phyloP scores from a whole-genome alignment of 176 grass and related monocot species.

The Lolium multiflorum region DNA sequence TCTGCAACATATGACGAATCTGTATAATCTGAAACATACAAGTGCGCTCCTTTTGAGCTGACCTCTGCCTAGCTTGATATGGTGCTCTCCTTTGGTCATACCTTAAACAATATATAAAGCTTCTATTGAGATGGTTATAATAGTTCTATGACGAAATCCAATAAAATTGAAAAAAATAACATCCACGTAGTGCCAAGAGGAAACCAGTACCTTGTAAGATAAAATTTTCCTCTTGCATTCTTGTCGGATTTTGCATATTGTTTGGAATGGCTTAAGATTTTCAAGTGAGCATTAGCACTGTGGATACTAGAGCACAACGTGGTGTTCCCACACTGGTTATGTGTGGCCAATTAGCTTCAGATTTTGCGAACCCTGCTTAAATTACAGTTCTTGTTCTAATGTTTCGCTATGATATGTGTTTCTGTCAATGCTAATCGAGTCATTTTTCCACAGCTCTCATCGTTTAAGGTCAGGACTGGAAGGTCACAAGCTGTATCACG shows the following conservation, averaged over 20 bases:
- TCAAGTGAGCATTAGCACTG: constrained; percentile 29
- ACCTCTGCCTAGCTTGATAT: constrained; percentile 2
- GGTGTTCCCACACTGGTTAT: neutral
- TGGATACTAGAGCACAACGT: neutral
- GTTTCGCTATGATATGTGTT: neutral
- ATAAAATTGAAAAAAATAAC: neutral
- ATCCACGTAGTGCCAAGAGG: neutral
- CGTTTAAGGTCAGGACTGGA: constrained; percentile 41
- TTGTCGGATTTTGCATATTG: neutral
- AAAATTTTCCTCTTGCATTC: constrained; percentile 18
- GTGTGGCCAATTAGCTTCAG: neutral
- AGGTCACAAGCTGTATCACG: constrained; percentile 51
- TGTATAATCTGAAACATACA: constrained; percentile 6
- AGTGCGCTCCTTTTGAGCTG: neutral
- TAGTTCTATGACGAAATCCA: neutral
- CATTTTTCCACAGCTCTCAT: constrained; percentile 52
- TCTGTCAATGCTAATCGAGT: constrained; percentile 29
- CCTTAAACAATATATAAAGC: constrained; percentile 7
- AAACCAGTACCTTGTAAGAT: constrained; percentile 10
- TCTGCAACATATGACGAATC: constrained; percentile 7
- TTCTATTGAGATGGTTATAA: neutral
- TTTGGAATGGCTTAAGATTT: constrained; percentile 14
- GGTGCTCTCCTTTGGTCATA: neutral
- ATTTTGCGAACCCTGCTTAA: constrained; percentile 12
- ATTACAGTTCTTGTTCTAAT: neutral